phyloP scores from a whole-genome alignment of 2,329 filamentous ascomycete genomes.

The Botrytis tulipae region DNA sequence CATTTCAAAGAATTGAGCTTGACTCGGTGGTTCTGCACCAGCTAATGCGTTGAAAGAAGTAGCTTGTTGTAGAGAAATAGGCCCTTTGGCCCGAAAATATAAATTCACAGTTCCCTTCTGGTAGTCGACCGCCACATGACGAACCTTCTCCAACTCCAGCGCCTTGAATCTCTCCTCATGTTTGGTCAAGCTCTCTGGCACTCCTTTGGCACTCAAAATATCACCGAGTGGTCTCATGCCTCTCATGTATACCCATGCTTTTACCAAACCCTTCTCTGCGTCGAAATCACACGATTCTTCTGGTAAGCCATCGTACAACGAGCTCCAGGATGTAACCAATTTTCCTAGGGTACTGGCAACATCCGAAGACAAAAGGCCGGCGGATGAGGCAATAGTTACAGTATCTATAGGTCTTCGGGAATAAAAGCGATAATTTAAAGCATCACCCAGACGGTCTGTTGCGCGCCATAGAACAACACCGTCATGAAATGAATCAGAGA shows the following conservation, averaged over 20 bases:
- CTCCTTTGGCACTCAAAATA: background rate
- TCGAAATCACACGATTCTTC: slow-evolving; percentile 21
- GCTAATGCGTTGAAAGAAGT: background rate
- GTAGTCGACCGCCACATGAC: slow-evolving; percentile 20
- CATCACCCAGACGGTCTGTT: slow-evolving; percentile 10
- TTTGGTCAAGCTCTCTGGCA: slow-evolving; percentile 9
- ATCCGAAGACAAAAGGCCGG: background rate
- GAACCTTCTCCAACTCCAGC: slow-evolving; percentile 4
- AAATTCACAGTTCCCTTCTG: slow-evolving; percentile 16
- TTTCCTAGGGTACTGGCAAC: background rate
- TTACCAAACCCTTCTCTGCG: slow-evolving; percentile 10
- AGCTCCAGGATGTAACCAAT: background rate
- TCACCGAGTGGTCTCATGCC: slow-evolving; percentile 14
- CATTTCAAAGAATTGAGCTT: background rate
- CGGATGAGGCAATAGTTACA: background rate
- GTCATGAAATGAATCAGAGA: background rate
- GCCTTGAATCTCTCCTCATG: background rate
- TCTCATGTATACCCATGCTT: slow-evolving; percentile 16
- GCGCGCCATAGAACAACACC: slow-evolving; percentile 12
- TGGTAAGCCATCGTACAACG: background rate
- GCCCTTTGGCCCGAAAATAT: slow-evolving; percentile 15
- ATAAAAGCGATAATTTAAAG: slow-evolving; percentile 19
- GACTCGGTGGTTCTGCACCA: background rate
- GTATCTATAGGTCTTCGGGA: slow-evolving; percentile 13
- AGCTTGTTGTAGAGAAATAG: background rate